Evolutionary conservation across 1,139 yeast genomes (phyloP).

Genomic region (Geotrichum bryndzae): DNA sequence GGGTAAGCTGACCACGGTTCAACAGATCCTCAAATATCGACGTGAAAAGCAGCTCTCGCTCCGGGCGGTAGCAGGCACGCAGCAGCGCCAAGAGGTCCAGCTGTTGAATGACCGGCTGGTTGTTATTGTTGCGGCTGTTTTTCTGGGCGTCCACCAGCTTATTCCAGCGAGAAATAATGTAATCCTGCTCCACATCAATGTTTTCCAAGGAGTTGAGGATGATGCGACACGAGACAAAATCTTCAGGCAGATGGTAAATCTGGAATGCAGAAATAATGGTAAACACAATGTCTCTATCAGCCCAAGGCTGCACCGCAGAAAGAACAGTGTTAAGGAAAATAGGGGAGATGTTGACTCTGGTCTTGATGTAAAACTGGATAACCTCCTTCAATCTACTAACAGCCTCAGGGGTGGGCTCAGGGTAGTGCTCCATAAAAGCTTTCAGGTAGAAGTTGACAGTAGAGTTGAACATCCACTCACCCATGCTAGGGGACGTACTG

Average conservation of each 20-base stretch:
- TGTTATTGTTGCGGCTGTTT: constrained; percentile 44
- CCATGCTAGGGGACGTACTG: constrained; percentile 56
- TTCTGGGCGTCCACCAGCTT: constrained; percentile 18
- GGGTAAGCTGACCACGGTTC: constrained; percentile 21
- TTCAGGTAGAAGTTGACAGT: constrained; percentile 65
- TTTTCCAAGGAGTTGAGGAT: constrained; percentile 69
- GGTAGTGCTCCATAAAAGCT: constrained; percentile 58
- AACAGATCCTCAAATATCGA: constrained; percentile 14
- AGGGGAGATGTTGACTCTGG: constrained; percentile 62
- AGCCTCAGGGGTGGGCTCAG: constrained; percentile 51
- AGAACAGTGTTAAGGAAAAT: constrained; percentile 68
- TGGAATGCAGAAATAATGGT: constrained; percentile 59
- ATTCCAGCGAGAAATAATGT: constrained; percentile 39
- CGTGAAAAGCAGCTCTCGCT: constrained; percentile 15
- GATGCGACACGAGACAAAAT: constrained; percentile 72
- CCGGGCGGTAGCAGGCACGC: constrained; percentile 27
- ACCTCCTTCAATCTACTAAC: constrained; percentile 52
- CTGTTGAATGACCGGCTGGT: constrained; percentile 59
- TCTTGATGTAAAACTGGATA: constrained; percentile 51
- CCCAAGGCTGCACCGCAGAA: constrained; percentile 65
- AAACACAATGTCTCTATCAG: constrained; percentile 56
- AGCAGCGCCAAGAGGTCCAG: constrained; percentile 82
- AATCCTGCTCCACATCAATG: constrained; percentile 50
- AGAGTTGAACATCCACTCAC: constrained; percentile 60
- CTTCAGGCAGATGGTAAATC: constrained; percentile 51